A percentile compares a stretch with the other conserved stretches of the same genome.
These are phyloP conservation scores for Capsella bursapastoris DNA, from an alignment of 345 rosid genomes.

Conservation along the genomic window DNA sequence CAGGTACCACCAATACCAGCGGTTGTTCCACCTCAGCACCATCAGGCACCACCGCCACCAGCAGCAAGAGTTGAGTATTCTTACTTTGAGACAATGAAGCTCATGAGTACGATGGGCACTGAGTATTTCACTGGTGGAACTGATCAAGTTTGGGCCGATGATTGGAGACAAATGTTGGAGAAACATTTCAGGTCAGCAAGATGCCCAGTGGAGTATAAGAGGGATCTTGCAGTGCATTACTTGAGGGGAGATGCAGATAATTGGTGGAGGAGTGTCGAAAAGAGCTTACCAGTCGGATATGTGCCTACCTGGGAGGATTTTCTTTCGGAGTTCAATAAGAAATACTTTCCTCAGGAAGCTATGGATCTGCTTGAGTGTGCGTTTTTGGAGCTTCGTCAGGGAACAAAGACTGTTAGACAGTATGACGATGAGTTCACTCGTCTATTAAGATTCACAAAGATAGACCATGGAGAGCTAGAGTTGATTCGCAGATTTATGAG, in stretches of 20 bases:
- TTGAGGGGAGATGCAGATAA: not conserved
- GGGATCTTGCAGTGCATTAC: not conserved
- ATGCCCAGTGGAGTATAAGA: not conserved
- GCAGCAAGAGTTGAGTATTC: no score
- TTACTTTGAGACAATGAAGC: not conserved
- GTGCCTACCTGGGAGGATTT: not conserved
- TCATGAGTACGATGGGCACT: not conserved
- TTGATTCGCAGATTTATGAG: not conserved
- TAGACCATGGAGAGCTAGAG: not conserved
- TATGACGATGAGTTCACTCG: not conserved
- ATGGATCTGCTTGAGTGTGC: not conserved
- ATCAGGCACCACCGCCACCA: not conserved
- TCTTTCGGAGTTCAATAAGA: not conserved
- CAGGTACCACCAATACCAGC: not conserved
- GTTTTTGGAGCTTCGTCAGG: not conserved
- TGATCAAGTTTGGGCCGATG: not conserved
- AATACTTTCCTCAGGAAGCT: not conserved
- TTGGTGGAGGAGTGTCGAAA: not conserved
- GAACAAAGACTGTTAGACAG: not conserved
- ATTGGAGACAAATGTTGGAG: not conserved
- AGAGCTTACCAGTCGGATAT: not conserved
- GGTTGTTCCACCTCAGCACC: no score
- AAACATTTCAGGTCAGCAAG: not conserved
- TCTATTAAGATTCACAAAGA: not conserved
- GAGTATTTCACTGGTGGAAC: not conserved